A percentile compares a stretch with the other conserved stretches of the same genome.
Evolutionary conservation across 148 eudicot genomes (phyloP).

Genomic region (Arctostaphylos glauca): DNA sequence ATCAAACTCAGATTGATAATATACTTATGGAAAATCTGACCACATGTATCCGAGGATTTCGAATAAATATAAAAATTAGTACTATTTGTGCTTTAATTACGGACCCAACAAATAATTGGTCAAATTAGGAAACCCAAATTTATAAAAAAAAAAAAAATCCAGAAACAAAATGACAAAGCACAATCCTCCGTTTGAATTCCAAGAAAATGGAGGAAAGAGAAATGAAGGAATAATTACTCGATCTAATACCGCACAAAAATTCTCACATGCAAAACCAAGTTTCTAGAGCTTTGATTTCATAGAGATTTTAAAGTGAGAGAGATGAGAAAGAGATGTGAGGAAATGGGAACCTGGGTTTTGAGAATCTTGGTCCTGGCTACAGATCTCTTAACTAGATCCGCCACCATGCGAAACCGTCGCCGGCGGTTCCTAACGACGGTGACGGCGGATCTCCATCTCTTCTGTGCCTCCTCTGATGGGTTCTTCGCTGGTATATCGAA

Average conservation of each 20-base stretch:
- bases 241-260: not conserved
- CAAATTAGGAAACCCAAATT: not conserved
- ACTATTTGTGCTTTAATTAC: not conserved
- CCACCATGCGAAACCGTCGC: constrained; percentile 53
- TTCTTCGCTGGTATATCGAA: constrained; percentile 42
- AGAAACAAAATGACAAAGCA: not conserved
- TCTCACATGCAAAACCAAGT: not conserved
- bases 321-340: not conserved
- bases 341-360: constrained; percentile 41
- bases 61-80: too few species aligned
- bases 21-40: too few species aligned
- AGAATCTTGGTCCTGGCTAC: constrained; percentile 23
- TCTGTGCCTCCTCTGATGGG: constrained; percentile 49
- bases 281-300: not conserved
- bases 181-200: not conserved
- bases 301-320: not conserved
- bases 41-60: too few species aligned
- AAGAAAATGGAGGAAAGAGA: not conserved
- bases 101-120: not conserved
- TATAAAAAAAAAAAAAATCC: not conserved
- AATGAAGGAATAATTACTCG: not conserved
- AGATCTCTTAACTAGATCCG: constrained; percentile 50
- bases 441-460: constrained; percentile 51
- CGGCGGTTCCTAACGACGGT: constrained; percentile 40
- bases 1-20: too few species aligned